phyloP scores from a whole-genome alignment of 306 rosid species.

The Rosa lucieae region DNA sequence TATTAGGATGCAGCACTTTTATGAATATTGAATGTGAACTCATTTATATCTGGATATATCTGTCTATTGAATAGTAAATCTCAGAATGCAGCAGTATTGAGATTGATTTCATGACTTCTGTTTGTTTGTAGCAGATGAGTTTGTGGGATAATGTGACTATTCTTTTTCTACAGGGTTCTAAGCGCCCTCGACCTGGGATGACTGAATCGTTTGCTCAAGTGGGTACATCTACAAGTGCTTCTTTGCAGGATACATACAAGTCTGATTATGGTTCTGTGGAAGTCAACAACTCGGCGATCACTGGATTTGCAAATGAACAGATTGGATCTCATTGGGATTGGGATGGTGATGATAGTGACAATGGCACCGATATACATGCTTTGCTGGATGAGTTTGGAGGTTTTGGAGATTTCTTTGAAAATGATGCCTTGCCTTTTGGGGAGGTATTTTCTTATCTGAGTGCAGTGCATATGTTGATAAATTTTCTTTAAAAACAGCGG shows the following conservation, averaged over 20 bases:
- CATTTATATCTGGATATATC: conserved; percentile 2
- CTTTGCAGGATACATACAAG: conserved; percentile 65
- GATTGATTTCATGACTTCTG: neutral
- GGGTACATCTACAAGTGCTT: conserved; percentile 59
- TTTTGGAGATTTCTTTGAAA: conserved; percentile 91
- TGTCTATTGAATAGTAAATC: neutral
- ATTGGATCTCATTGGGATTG: conserved; percentile 89
- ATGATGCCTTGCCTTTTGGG: conserved; percentile 85
- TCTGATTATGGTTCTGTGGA: conserved; percentile 82
- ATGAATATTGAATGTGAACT: neutral
- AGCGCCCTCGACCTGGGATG: conserved; percentile 75
- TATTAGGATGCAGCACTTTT: neutral
- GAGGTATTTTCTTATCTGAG: conserved; percentile 58
- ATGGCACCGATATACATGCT: conserved; percentile 76
- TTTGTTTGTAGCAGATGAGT: conserved; percentile 18
- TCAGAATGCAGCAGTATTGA: neutral
- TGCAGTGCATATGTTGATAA: neutral
- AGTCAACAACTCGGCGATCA: conserved; percentile 61
- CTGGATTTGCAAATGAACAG: conserved; percentile 66
- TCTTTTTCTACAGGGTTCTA: conserved; percentile 58
- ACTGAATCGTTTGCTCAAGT: conserved; percentile 57
- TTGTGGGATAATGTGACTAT: conserved; percentile 16
- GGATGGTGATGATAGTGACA: conserved; percentile 81
- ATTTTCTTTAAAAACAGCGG: neutral
- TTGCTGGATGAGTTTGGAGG: conserved; percentile 92